Evolutionary conservation across 345 rosid species (phyloP), one percentile per base, ranked within the genome.

Genomic region (Cardiospermum halicacabum): DNA sequence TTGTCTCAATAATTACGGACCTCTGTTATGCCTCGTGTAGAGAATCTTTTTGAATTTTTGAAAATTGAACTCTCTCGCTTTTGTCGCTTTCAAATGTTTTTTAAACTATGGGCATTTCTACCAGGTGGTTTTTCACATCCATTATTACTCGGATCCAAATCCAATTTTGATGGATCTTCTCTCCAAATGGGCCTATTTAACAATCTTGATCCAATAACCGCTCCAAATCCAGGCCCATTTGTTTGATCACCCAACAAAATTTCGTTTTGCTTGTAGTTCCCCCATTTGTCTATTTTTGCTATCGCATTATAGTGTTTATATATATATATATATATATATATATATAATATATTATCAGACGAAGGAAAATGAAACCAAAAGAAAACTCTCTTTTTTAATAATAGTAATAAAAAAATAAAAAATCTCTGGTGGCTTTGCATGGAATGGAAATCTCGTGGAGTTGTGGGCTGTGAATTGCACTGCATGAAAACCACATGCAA

Each of bases 31-130:
- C 69, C 69, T 57, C 54, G 74, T 50, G 57, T 51, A 50, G 58
- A 43, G 75, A 72, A 72, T 72, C 70, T 72, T 53, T 64, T 43
- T 25, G 40, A 65, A 72, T 31, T 5, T 65, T 65, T 30, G 60
- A 65, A 64, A 53, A 39, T 65, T 42, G 11, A 65, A 54, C 60
- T 26, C 13, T 13, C 13, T 34, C 48, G 39, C 60, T 16, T 30
- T 24, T 15, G 22, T 22, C 24, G 32, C 11, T 3, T 1, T 48
- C 66, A 19, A 12, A 30, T 9, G 34, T 36, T 51, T n/a, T n/a
- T 22, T 51, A 18, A 53, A 25, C 16, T 15, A 26, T 49, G 2
- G 28, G 9, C 24, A 6, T 7, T 22, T 16, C n/a, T 11, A 62
- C 56, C 56, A 30, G 56, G 36, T 27, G 13, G 4, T n/a, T 60